Base-by-base conservation (phyloP, 192 early-diverging fungal species). In the Linnemannia exigua region DNA sequence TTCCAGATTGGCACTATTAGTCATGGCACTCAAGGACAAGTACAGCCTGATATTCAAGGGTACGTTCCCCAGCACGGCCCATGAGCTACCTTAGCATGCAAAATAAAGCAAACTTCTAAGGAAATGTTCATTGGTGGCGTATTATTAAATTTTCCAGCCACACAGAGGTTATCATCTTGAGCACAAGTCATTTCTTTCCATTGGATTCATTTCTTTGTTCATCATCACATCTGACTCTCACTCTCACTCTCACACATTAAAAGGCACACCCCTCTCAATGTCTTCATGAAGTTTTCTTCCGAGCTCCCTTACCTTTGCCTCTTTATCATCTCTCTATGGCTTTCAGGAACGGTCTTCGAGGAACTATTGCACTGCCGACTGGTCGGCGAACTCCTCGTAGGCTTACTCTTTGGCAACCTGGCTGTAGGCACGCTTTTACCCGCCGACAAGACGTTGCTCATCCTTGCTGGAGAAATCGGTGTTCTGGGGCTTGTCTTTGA, bases 401-500 rank as follows among this genome's bases (percentile, higher is more conserved):
- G 82, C 6, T 31, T 84, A 17, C 48, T 84, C 31, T 84, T 84
- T 70, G 82, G 82, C 9, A 84, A 84, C 67, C 51, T 84, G 0
- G 36, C 14, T 7, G 31, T 74, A 4, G 79, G 72, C 33, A 75
- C 66, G 0, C 51, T 79, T 8, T 52, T 84, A 36, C 77, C 82
- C 0, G 48, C 50, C 16, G 82, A 84, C 72, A 84, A 79, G 76
- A 75, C 77, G 6, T 12, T 70, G 3, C 14, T 84, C 31, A 36
- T 79, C 41, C 73, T 84, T 15, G 67, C 51, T 25, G 82, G 82
- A 37, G 82, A 84, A 38, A 16, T 84, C 33, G 82, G 82, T 1
- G 70, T 84, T 37, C 73, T 84, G 14, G 82, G 72, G 47, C 67
- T 84, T 17, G 51, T 84, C 58, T 84, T 84, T 71, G 76, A 84